Conservation (phyloP, 805 yeast genomes). For the Tetrapisispora namnaoensis region DNA sequence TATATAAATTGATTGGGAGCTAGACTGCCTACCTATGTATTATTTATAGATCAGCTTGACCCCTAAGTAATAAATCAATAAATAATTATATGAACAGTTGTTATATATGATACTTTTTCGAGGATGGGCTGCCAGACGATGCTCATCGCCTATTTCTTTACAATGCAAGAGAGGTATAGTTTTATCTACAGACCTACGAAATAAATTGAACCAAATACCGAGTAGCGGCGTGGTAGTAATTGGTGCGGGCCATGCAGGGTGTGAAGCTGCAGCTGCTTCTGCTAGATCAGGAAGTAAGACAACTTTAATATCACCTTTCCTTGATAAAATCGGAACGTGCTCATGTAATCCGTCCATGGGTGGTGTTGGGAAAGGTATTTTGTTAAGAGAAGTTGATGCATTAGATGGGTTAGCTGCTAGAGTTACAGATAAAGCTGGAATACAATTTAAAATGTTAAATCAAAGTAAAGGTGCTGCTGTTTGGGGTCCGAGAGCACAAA, state of each 20-base stretch:
- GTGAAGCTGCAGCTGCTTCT: constrained; percentile 92
- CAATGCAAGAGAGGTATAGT: neutral
- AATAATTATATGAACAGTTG: neutral
- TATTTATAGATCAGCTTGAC: too few species aligned
- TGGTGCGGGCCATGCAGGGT: constrained; percentile 99
- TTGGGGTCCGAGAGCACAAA: constrained; percentile 97
- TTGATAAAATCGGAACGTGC: constrained; percentile 77
- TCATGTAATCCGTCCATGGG: constrained; percentile 98
- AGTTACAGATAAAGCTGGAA: constrained; percentile 88
- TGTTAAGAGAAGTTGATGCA: constrained; percentile 89
- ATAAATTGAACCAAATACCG: constrained; percentile 6
- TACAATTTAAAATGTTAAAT: constrained; percentile 80
- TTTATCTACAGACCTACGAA: constrained; percentile 10
- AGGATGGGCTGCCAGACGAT: neutral
- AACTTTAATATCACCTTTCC: constrained; percentile 61
- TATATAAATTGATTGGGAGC: too few species aligned
- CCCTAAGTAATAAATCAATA: neutral
- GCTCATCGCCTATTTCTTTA: neutral
- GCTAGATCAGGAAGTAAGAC: constrained; percentile 66
- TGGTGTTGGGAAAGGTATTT: constrained; percentile 95
- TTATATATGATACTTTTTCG: neutral
- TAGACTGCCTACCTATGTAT: too few species aligned
- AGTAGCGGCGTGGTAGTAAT: constrained; percentile 55
- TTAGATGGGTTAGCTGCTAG: constrained; percentile 83
- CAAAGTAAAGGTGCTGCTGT: constrained; percentile 87